These are phyloP conservation scores for Colletotrichum sp. DNA, from an alignment of 2,329 filamentous ascomycete species.

Conservation along the genomic window DNA sequence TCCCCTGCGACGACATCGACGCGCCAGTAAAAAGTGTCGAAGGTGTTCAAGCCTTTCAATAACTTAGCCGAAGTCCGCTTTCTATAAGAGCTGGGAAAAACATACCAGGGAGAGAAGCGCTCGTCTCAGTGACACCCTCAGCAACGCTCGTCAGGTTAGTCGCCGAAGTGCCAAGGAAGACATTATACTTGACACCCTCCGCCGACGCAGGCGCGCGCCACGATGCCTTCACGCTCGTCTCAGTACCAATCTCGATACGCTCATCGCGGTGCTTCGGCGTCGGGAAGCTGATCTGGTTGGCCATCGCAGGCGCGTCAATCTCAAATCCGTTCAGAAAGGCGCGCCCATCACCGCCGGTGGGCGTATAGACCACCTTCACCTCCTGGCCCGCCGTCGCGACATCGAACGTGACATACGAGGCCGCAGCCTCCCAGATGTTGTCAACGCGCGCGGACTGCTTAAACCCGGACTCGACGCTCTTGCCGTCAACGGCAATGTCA, in stretches of 20 bases:
- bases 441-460: conserved; percentile 30
- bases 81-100: accelerated
- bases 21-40: conserved; percentile 34
- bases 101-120: conserved; percentile 4
- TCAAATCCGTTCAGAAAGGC: conserved; percentile 36
- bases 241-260: conserved; percentile 23
- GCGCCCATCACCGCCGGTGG: conserved; percentile 20
- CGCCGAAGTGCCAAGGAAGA: conserved; percentile 27
- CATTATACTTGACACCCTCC: conserved; percentile 26
- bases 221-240: conserved; percentile 14
- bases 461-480: not conserved
- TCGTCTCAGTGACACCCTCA: conserved; percentile 8
- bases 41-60: conserved; percentile 21
- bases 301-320: conserved; percentile 28
- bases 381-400: conserved; percentile 20
- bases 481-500: conserved; percentile 28
- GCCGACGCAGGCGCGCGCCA: conserved; percentile 28
- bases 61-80: accelerated
- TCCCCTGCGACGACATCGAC: conserved; percentile 29
- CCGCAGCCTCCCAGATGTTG: conserved; percentile 34
- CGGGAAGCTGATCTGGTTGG: conserved; percentile 30
- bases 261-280: conserved; percentile 32
- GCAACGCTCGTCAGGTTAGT: conserved; percentile 20
- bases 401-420: conserved; percentile 30
- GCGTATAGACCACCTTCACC: conserved; percentile 29